These are phyloP conservation scores for Alloteropsis semialata DNA, from an alignment of 176 grass and related monocot species.

Conservation along the genomic window DNA sequence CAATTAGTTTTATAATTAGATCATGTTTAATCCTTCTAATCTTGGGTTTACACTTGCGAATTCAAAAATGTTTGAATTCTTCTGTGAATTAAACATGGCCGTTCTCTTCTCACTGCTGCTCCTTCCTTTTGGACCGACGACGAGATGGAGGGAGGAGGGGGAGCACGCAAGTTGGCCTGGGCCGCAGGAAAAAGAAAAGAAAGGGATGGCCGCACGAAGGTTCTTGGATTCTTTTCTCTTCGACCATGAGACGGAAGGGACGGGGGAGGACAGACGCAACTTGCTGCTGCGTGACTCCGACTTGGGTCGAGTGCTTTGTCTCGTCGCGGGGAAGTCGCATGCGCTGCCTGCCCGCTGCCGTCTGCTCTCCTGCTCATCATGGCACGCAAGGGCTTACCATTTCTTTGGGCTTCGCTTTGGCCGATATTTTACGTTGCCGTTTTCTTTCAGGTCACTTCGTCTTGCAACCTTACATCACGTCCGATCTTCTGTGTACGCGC, in stretches of 20 bases:
- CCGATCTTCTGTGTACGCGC: neutral
- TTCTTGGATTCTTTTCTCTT: slow-evolving; percentile 34
- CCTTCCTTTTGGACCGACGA: neutral
- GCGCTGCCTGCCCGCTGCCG: neutral
- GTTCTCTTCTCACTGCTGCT: neutral
- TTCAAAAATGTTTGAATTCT: no score
- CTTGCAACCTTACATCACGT: slow-evolving; percentile 21
- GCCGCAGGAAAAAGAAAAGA: neutral
- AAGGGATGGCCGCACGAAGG: slow-evolving; percentile 33
- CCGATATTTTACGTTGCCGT: slow-evolving; percentile 9
- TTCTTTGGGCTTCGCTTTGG: neutral
- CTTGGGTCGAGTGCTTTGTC: slow-evolving; percentile 11
- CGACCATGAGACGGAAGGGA: neutral
- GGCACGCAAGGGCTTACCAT: neutral
- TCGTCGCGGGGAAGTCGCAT: neutral
- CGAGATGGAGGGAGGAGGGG: neutral
- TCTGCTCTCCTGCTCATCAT: neutral
- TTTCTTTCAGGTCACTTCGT: neutral
- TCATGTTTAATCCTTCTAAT: no score
- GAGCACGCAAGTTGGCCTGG: neutral
- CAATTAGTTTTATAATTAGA: no score
- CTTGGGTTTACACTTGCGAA: no score
- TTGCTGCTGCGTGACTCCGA: neutral
- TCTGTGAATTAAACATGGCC: no score
- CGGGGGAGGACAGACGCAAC: neutral